These are phyloP conservation scores for Cercospora sp. DNA, from an alignment of 2,329 filamentous ascomycete genomes.

Conservation along the genomic window DNA sequence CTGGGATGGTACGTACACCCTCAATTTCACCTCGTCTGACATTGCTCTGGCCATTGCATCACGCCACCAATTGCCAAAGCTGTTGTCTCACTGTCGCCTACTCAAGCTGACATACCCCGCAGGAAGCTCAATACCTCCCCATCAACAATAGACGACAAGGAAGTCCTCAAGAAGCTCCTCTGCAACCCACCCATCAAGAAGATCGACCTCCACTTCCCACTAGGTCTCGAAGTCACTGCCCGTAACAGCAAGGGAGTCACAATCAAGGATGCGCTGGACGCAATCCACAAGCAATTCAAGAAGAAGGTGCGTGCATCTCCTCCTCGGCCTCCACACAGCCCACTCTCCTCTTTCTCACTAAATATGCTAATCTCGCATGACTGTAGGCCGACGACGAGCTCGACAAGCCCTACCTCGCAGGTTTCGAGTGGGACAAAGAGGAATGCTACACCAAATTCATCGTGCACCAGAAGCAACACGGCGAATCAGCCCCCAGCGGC, in stretches of 20 bases:
- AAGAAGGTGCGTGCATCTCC: conserved; percentile 67
- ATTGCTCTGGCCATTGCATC: not conserved
- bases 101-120: conserved; percentile 12
- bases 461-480: conserved; percentile 78
- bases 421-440: conserved; percentile 95
- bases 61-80: not conserved
- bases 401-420: conserved; percentile 80
- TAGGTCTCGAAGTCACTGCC: conserved; percentile 83
- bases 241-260: conserved; percentile 93
- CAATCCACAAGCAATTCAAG: conserved; percentile 94
- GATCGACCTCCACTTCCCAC: conserved; percentile 88
- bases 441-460: conserved; percentile 85
- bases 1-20: conserved; percentile 71
- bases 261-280: conserved; percentile 94
- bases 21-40: not conserved
- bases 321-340: not conserved
- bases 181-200: conserved; percentile 84
- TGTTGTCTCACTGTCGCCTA: not conserved
- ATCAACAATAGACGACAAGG: conserved; percentile 74
- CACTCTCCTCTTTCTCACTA: not conserved
- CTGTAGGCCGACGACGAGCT: conserved; percentile 84
- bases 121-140: conserved; percentile 96
- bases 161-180: conserved; percentile 77
- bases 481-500: conserved; percentile 52
- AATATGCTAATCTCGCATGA: conserved; percentile 33